phyloP scores from a whole-genome alignment of 2,329 filamentous ascomycete species.

The Aspergillus aculeatus region DNA sequence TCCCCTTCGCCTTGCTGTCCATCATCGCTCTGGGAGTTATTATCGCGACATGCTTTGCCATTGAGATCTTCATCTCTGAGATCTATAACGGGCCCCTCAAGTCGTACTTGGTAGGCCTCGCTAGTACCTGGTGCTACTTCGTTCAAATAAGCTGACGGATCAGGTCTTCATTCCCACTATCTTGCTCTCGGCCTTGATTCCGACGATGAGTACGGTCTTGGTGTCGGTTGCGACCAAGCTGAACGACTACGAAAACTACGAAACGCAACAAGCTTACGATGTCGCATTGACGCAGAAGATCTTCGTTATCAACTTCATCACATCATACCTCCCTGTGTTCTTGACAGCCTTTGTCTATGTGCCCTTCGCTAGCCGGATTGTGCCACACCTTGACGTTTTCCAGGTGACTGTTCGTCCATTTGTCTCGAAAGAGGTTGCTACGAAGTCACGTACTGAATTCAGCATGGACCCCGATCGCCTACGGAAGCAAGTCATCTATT shows the following conservation, averaged over 20 bases:
- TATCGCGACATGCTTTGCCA: slow-evolving; percentile 85
- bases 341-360: slow-evolving; percentile 94
- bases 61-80: slow-evolving; percentile 96
- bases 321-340: slow-evolving; percentile 86
- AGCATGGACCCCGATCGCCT: slow-evolving; percentile 80
- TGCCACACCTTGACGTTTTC: slow-evolving; percentile 88
- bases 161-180: slow-evolving; percentile 86
- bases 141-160: slow-evolving; percentile 3
- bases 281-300: slow-evolving; percentile 86
- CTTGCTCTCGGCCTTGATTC: slow-evolving; percentile 76
- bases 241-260: slow-evolving; percentile 88
- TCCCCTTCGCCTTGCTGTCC: slow-evolving; percentile 83
- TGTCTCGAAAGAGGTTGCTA: slow-evolving; percentile 70
- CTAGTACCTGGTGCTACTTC: slow-evolving; percentile 1
- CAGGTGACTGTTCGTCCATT: slow-evolving; percentile 72
- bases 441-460: slow-evolving; percentile 62
- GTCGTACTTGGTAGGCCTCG: slow-evolving; percentile 66
- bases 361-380: slow-evolving; percentile 80
- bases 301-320: slow-evolving; percentile 97
- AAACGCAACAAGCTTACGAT: slow-evolving; percentile 79
- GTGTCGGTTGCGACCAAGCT: slow-evolving; percentile 74
- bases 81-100: slow-evolving; percentile 91
- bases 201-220: slow-evolving; percentile 77
- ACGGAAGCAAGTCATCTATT: slow-evolving; percentile 92
- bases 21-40: slow-evolving; percentile 73